Conservation (phyloP, 306 rosid species). For the Alnus rubra region DNA sequence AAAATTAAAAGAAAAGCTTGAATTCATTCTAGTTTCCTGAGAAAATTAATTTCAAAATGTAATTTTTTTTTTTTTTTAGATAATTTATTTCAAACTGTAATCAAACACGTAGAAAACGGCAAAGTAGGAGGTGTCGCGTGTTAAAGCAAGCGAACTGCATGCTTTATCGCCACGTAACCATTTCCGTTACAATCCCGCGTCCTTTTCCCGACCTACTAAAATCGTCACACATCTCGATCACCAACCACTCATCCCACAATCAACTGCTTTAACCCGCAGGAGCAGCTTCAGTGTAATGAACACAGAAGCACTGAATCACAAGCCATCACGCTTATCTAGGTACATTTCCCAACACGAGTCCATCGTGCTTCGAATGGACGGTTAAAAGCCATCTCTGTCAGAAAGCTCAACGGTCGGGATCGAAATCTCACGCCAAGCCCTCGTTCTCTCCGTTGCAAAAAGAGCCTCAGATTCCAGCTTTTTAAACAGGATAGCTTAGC, state of each 20-base stretch:
- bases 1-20: no score
- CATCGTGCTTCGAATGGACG: conserved; percentile 27
- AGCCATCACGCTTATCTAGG: neutral
- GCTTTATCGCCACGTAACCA: conserved; percentile 27
- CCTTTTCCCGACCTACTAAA: conserved; percentile 11
- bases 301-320: neutral
- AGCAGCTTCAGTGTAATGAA: neutral
- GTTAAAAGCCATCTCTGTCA: neutral
- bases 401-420: conserved; percentile 22
- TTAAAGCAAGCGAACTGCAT: neutral
- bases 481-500: neutral
- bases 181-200: conserved; percentile 21
- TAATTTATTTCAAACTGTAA: no score
- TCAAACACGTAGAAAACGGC: neutral
- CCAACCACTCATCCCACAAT: neutral
- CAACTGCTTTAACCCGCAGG: neutral
- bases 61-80: no score
- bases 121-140: conserved; percentile 22
- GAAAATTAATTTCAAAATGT: no score
- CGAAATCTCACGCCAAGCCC: neutral
- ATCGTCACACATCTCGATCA: neutral
- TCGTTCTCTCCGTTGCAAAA: neutral
- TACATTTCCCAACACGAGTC: neutral
- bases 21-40: no score
- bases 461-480: neutral